These are phyloP conservation scores for Xylariaceae sp. DNA, from an alignment of 2,329 filamentous ascomycete genomes.

Conservation along the genomic window DNA sequence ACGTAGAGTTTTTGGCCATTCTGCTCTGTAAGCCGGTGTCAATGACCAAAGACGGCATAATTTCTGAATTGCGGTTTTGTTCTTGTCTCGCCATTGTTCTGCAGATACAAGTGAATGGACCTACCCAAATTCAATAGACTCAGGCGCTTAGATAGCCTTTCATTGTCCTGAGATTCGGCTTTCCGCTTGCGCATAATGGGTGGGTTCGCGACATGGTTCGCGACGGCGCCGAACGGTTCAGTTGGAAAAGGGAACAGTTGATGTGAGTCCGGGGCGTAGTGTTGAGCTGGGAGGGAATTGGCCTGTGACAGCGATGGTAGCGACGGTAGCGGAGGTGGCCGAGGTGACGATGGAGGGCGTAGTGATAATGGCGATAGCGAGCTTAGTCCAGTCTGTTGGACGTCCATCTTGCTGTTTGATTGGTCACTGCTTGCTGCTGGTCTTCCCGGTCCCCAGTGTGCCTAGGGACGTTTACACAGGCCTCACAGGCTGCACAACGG, in stretches of 20 bases:
- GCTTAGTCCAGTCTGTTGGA: constrained; percentile 19
- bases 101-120: too few relatives aligned
- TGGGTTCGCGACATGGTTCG: constrained; percentile 9
- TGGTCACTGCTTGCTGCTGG: not conserved
- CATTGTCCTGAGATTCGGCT: constrained; percentile 55
- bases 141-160: constrained; percentile 80
- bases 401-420: constrained; percentile 19
- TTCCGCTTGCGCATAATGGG: constrained; percentile 52
- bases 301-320: constrained; percentile 5
- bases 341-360: constrained; percentile 13
- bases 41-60: too few relatives aligned
- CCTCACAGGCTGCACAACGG: too few relatives aligned
- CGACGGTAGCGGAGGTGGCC: constrained; percentile 5
- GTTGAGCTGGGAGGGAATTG: not conserved
- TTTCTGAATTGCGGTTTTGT: too few relatives aligned
- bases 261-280: constrained; percentile 6
- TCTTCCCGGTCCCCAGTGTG: not conserved
- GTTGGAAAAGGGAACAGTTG: constrained; percentile 2
- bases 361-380: too few relatives aligned
- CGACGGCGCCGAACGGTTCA: constrained; percentile 1
- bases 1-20: constrained; percentile 62
- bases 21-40: constrained; percentile 42
- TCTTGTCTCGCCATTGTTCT: too few relatives aligned
- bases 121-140: constrained; percentile 78
- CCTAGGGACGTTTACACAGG: too few relatives aligned